Evolutionary conservation across 208 protist species (phyloP).

Genomic region (Acanthamoeba culbertsoni): DNA sequence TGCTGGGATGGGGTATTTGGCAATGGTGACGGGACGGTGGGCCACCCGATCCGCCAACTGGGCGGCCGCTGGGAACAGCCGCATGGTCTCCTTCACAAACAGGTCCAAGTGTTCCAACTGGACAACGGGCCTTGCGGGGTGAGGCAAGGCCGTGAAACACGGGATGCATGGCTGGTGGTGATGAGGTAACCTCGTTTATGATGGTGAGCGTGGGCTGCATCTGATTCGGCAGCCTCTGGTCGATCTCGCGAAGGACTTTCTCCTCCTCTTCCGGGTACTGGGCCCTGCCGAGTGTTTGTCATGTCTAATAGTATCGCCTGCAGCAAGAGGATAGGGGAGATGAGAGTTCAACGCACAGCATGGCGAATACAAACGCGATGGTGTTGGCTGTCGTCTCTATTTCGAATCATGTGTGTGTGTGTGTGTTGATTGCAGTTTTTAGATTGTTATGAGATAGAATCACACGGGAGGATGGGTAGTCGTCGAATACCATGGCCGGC

Average conservation of each 20-base stretch:
- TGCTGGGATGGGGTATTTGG: neutral
- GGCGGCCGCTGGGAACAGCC: neutral
- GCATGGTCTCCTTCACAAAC: conserved; percentile 46
- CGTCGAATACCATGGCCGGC: neutral
- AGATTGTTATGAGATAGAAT: neutral
- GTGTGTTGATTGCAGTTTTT: neutral
- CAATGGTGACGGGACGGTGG: neutral
- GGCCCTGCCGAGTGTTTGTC: neutral
- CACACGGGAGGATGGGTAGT: neutral
- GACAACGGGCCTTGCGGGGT: neutral
- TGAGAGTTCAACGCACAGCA: neutral
- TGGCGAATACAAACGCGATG: neutral
- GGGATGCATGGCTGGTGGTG: neutral
- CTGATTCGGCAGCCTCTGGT: neutral
- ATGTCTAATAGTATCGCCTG: neutral
- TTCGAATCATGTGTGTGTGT: neutral
- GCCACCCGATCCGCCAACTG: conserved; percentile 8
- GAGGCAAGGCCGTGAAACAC: neutral
- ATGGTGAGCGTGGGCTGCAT: neutral
- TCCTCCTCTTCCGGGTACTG: neutral
- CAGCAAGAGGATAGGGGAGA: no score
- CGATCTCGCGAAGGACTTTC: neutral
- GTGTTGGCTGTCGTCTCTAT: conserved; percentile 52
- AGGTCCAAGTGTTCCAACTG: neutral
- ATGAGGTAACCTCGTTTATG: neutral